Conservation (phyloP, 345 rosid genomes). For the Eucalyptus virginea region DNA sequence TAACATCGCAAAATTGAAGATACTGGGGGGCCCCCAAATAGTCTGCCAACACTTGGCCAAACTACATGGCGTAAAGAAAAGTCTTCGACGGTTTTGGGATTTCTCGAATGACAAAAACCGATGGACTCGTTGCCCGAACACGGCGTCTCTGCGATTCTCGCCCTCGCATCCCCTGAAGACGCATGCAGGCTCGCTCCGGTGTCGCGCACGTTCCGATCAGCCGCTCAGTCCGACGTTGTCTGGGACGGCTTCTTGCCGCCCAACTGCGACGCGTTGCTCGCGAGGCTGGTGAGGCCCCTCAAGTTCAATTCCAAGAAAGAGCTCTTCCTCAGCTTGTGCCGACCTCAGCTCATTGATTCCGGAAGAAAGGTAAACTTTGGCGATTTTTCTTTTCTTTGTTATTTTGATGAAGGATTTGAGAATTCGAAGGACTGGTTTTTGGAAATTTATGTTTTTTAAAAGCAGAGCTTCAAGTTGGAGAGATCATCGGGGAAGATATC, state of each 20-base stretch:
- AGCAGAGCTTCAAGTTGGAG: slow-evolving; percentile 50
- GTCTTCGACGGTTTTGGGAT: neutral
- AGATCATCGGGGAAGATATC: slow-evolving; percentile 39
- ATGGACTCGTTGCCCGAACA: slow-evolving; percentile 37
- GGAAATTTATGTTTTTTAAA: neutral
- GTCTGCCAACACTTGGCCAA: neutral
- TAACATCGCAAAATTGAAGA: neutral
- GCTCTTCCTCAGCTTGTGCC: slow-evolving; percentile 10
- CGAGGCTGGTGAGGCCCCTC: neutral
- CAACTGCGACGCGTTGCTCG: slow-evolving; percentile 7
- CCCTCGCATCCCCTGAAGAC: slow-evolving; percentile 53
- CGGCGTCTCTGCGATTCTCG: slow-evolving; percentile 39
- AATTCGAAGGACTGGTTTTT: neutral
- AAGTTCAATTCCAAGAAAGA: slow-evolving; percentile 8
- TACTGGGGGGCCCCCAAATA: neutral
- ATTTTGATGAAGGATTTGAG: neutral
- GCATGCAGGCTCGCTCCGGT: slow-evolving; percentile 28
- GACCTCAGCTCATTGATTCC: slow-evolving; percentile 7
- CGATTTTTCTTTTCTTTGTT: neutral
- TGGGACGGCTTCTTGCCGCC: slow-evolving; percentile 56
- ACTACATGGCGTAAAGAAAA: neutral
- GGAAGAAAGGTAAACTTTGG: slow-evolving; percentile 5
- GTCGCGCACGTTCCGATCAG: slow-evolving; percentile 38
- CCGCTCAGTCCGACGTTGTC: slow-evolving; percentile 43
- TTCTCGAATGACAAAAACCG: neutral